Conservation (phyloP, 306 rosid genomes). For the Inga oerstediana region DNA sequence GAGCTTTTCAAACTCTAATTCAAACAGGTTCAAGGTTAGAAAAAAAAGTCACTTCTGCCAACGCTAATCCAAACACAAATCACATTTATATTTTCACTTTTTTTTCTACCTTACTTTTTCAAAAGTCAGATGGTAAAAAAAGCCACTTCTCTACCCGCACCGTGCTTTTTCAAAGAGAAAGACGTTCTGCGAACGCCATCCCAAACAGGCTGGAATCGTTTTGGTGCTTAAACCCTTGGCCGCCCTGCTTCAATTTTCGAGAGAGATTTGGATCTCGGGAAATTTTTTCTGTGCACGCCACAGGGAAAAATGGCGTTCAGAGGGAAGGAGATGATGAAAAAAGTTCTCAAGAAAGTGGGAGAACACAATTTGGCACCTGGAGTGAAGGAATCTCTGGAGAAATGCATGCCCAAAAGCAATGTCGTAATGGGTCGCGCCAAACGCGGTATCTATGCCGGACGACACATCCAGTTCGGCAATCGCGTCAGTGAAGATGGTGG, state of each 20-base stretch:
- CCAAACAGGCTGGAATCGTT: background rate
- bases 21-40: too few species aligned
- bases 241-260: too few species aligned
- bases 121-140: too few species aligned
- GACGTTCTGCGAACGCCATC: too few species aligned
- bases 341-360: conserved; percentile 67
- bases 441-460: conserved; percentile 86
- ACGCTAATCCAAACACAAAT: too few species aligned
- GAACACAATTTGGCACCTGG: conserved; percentile 66
- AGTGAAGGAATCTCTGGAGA: conserved; percentile 69
- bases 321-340: conserved; percentile 87
- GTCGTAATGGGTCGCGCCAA: conserved; percentile 87
- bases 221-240: background rate
- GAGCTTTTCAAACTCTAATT: too few species aligned
- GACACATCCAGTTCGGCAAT: conserved; percentile 89
- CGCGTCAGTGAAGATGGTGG: conserved; percentile 94
- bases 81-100: too few species aligned
- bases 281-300: background rate
- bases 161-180: too few species aligned
- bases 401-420: conserved; percentile 63
- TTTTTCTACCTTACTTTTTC: too few species aligned
- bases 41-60: too few species aligned
- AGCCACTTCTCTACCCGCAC: too few species aligned
- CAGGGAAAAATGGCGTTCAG: conserved; percentile 65
- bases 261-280: background rate